These are phyloP conservation scores for Penicillium samsonianum DNA, from an alignment of 495 filamentous ascomycete genomes.

Conservation along the genomic window DNA sequence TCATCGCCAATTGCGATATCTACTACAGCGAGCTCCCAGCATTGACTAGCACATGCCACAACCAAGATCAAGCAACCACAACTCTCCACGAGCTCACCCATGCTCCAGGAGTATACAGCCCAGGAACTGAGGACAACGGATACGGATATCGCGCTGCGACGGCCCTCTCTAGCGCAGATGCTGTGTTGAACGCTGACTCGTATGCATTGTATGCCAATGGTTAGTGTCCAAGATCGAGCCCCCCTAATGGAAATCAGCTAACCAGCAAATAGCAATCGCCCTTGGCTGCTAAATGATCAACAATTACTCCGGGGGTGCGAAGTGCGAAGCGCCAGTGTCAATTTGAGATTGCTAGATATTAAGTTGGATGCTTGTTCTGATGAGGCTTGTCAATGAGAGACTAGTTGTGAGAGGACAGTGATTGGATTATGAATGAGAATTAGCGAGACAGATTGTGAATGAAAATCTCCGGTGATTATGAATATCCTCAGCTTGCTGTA, in stretches of 20 bases:
- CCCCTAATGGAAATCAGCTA: neutral
- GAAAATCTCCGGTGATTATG: neutral
- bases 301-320: no score
- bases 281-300: constrained; percentile 21
- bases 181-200: constrained; percentile 62
- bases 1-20: constrained; percentile 58
- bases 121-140: constrained; percentile 57
- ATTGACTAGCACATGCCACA: constrained; percentile 50
- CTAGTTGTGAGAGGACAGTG: neutral
- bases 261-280: constrained; percentile 26
- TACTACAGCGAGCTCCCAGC: constrained; percentile 53
- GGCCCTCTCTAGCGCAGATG: constrained; percentile 42
- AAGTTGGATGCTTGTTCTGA: neutral
- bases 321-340: neutral
- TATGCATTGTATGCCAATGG: constrained; percentile 64
- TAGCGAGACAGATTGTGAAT: neutral
- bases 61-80: constrained; percentile 61
- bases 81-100: constrained; percentile 66
- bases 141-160: constrained; percentile 59
- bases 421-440: neutral
- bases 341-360: neutral
- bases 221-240: constrained; percentile 19
- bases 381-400: neutral
- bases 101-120: constrained; percentile 53
- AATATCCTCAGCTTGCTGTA: neutral